These are phyloP conservation scores for Byssothecium circinans DNA, from an alignment of 2,329 filamentous ascomycete genomes.

Conservation along the genomic window DNA sequence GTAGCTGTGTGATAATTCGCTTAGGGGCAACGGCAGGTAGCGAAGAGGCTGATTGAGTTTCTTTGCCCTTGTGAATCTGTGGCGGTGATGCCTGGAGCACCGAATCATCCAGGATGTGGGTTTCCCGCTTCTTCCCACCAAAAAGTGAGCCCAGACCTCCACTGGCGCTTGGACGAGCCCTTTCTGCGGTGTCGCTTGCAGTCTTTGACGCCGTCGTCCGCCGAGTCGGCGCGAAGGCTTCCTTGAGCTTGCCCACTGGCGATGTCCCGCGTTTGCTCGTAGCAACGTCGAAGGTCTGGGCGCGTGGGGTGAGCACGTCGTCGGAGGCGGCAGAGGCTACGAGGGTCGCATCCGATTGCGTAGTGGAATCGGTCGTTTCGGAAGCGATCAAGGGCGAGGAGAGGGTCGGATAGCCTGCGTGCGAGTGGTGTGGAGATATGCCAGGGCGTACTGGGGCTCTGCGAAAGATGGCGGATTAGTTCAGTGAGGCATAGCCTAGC, in stretches of 20 bases:
- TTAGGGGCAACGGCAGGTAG: conserved; percentile 29
- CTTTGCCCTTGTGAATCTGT: conserved; percentile 31
- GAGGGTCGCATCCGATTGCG: conserved; percentile 22
- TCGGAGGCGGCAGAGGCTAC: conserved; percentile 37
- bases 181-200: conserved; percentile 33
- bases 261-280: conserved; percentile 63
- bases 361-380: conserved; percentile 46
- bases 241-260: conserved; percentile 70
- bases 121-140: conserved; percentile 40
- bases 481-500: conserved; percentile 12
- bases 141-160: conserved; percentile 49
- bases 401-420: conserved; percentile 52
- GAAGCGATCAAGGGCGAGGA: conserved; percentile 52
- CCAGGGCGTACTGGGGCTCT: conserved; percentile 41
- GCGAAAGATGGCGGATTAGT: conserved; percentile 18
- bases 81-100: conserved; percentile 31
- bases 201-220: conserved; percentile 34
- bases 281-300: conserved; percentile 37
- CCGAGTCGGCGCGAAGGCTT: conserved; percentile 61
- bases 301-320: conserved; percentile 27
- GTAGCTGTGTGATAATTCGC: conserved; percentile 44
- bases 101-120: conserved; percentile 31
- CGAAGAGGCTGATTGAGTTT: conserved; percentile 35
- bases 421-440: conserved; percentile 53
- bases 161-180: conserved; percentile 48